These are phyloP conservation scores for Coix lacrymajobi DNA, from an alignment of 176 grass and related monocot genomes.

Conservation along the genomic window DNA sequence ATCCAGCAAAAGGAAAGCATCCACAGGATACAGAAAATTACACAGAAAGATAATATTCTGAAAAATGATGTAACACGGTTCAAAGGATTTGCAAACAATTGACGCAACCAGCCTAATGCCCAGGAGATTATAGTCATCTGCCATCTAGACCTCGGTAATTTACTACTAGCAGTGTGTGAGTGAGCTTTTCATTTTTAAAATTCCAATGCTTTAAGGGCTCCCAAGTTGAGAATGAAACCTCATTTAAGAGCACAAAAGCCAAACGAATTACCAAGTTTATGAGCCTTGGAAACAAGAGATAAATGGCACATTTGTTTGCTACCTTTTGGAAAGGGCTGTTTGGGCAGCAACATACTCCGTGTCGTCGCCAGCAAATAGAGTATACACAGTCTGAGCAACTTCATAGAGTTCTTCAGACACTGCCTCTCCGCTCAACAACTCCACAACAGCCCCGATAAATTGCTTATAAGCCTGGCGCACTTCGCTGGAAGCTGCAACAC, in stretches of 20 bases:
- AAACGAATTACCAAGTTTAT: not conserved
- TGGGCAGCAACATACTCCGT: conserved; percentile 17
- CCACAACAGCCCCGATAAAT: conserved; percentile 64
- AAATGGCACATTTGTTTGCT: not conserved
- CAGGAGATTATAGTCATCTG: not conserved
- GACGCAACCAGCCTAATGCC: not conserved
- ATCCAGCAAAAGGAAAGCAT: conserved; percentile 5
- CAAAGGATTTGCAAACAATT: not conserved
- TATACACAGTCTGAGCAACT: conserved; percentile 61
- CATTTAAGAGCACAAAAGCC: not conserved
- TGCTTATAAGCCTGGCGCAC: conserved; percentile 80
- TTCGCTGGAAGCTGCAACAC: conserved; percentile 60
- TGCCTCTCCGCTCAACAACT: conserved; percentile 77
- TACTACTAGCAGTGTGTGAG: not conserved
- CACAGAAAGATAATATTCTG: not conserved
- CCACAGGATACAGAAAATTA: not conserved
- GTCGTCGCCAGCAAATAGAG: conserved; percentile 44
- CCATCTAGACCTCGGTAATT: not conserved
- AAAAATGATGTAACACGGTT: not conserved
- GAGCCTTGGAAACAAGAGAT: not conserved
- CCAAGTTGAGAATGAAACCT: not conserved
- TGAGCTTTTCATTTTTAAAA: not conserved
- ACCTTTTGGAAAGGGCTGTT: conserved; percentile 40
- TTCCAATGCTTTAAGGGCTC: not conserved
- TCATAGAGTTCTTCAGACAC: conserved; percentile 73